Conservation (phyloP, 345 rosid genomes). For the Camelina hispida region DNA sequence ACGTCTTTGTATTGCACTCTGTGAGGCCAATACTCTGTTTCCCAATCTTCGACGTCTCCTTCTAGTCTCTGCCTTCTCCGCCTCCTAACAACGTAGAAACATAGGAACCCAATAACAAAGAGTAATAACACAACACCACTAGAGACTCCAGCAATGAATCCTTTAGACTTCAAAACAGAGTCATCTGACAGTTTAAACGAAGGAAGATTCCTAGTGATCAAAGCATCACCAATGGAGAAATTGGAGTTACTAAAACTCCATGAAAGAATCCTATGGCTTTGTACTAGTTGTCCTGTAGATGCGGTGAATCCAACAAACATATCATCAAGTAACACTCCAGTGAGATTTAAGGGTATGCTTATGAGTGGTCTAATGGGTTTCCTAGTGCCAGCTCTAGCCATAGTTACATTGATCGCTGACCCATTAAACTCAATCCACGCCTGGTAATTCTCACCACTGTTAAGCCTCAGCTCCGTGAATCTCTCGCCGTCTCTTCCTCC, state of each 20-base stretch:
- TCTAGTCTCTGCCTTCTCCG: constrained; percentile 42
- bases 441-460: constrained; percentile 71
- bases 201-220: constrained; percentile 65
- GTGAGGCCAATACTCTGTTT: constrained; percentile 90
- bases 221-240: constrained; percentile 58
- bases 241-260: constrained; percentile 75
- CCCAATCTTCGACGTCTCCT: constrained; percentile 81
- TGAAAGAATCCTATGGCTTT: constrained; percentile 69
- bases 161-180: constrained; percentile 49
- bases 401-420: constrained; percentile 48
- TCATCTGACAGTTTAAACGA: constrained; percentile 56
- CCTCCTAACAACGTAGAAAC: constrained; percentile 40
- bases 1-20: constrained; percentile 57
- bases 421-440: constrained; percentile 78
- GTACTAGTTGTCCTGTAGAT: constrained; percentile 56
- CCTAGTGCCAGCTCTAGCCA: constrained; percentile 47
- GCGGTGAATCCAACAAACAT: constrained; percentile 79
- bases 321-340: constrained; percentile 59
- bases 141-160: constrained; percentile 62
- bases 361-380: constrained; percentile 52
- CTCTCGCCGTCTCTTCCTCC: constrained; percentile 39
- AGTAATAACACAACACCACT: constrained; percentile 45
- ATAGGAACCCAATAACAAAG: constrained; percentile 52
- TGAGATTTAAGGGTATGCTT: constrained; percentile 53
- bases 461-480: constrained; percentile 50